Base-by-base conservation (phyloP, 2,329 filamentous ascomycete genomes). In the Hymenoscyphus salicellus region DNA sequence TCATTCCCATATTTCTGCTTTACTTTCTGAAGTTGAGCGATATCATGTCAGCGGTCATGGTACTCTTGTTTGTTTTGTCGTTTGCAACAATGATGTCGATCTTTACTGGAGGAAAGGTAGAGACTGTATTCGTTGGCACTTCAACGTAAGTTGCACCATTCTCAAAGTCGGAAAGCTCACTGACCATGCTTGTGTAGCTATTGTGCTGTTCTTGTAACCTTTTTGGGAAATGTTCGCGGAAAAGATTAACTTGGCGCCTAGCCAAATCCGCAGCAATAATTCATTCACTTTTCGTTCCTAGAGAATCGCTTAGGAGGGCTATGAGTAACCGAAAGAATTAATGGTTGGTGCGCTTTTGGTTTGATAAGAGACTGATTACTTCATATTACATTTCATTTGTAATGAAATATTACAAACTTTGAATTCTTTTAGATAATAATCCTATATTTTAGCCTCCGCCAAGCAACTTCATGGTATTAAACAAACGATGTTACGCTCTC, bases 41-140 rank as follows among this genome's bases (percentile, higher is more conserved):
- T 4, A 58, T 16, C 1, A 17, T 26, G 1, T 62, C 55, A 23
- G 41, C 58, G 0, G 7, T 20, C 2, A 63, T 63, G 16, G 60
- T 66, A 6, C 14, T 67, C 5, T 26, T 57, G 1, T 68, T 64
- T 49, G 62, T 66, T 0, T 26, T 68, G 32, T 5, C 52, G 1
- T 70, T 67, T 56, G 57, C 66, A 23, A 55, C 43, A 2, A 8
- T 65, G 5, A 62, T 68, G 52, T 66, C 66, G n/a, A n/a, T 67
- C 1, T 11, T 49, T 23, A 65, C 62, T 1, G 58, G 58, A 7
- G 64, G 55, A 3, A 66, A 59, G 20, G 56, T 58, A 5, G 60
- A 67, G 49, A 61, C 20, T 52, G 33, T 67, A 2, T 65, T 67
- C 41, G n/a, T 63, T 11, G 66, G 63, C 1, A 65, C 61, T 49